Base-by-base conservation (phyloP, 768 basidiomycete species). In the Russula compacta region DNA sequence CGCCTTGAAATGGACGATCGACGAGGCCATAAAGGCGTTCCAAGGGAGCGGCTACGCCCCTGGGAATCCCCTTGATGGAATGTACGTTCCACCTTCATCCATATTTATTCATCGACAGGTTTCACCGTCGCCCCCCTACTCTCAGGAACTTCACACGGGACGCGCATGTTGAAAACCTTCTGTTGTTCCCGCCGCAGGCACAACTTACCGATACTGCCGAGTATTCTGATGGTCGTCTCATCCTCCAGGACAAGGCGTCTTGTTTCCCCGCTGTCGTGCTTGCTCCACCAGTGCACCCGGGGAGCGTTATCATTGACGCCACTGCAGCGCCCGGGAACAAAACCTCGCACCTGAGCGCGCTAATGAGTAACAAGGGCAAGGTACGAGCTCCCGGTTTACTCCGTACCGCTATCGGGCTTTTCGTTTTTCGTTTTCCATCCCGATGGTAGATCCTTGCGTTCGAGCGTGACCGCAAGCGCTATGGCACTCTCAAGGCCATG, bases 241-340 rank as follows among this genome's bases (percentile, higher is more conserved):
- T 99, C 62, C 75, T 98, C 6, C 97, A 99, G 73, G 97, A 99
- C 73, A 98, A 98, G 71, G 95, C 97, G 19, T 95, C 93, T 58
- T 99, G 97, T 73, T 93, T 99, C 72, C 92, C 97, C 17, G 92
- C 95, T 0, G 76, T 84, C 60, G 81, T 98, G 6, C 83, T 99
- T n/a, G 80, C 84, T 21, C 89, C 91, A 46, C 87, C 86, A 11
- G 73, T 77, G 2, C 71, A 69, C 19, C 77, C 82, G 21, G 71
- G 77, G 44, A 73, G 75, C 56, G 76, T 80, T 50, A 89, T 93
- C 35, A 88, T 98, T 43, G 95, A 98, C 72, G 94, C 92, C 12
- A 98, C 94, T 11, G 89, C 94, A 43, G 97, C 97, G 1, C 97
- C 97, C 0, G 97, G 97, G 0, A 99, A 99, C 75, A 99, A 99